Evolutionary conservation across 139 green algal species (phyloP).

Genomic region (Axilococcus clingmanii): DNA sequence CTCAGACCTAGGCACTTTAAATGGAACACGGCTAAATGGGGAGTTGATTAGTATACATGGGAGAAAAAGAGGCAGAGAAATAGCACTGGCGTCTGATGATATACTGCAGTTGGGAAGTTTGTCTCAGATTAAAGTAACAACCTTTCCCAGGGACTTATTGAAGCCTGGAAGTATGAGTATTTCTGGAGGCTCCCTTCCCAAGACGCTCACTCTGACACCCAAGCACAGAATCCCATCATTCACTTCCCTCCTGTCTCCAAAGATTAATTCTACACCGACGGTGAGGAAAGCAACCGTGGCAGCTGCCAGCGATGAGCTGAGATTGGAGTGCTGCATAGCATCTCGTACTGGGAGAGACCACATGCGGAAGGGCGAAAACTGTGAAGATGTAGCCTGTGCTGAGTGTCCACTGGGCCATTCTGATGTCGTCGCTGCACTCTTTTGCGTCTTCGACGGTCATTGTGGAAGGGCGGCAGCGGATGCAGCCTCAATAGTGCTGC

Average conservation of each 20-base stretch:
- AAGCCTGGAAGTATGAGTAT: slow-evolving; percentile 7
- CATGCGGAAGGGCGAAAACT: slow-evolving; percentile 16
- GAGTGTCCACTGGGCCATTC: slow-evolving; percentile 23
- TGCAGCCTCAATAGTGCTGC: slow-evolving; percentile 21
- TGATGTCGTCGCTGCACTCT: slow-evolving; percentile 19
- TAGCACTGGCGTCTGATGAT: slow-evolving; percentile 36
- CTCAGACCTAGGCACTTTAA: slow-evolving; percentile 58
- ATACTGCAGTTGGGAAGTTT: slow-evolving; percentile 33
- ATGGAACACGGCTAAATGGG: slow-evolving; percentile 61
- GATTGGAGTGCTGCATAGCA: slow-evolving; percentile 31
- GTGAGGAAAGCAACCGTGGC: slow-evolving; percentile 15
- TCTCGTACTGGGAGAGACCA: slow-evolving; percentile 32
- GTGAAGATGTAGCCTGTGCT: slow-evolving; percentile 27
- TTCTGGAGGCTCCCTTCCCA: slow-evolving; percentile 11
- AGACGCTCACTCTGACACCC: slow-evolving; percentile 22
- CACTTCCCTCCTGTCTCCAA: slow-evolving; percentile 21
- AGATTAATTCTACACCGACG: slow-evolving; percentile 23
- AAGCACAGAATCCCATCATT: slow-evolving; percentile 28
- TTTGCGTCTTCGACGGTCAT: slow-evolving; percentile 59
- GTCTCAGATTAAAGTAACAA: slow-evolving; percentile 29
- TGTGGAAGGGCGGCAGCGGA: slow-evolving; percentile 36
- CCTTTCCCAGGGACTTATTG: slow-evolving; percentile 26
- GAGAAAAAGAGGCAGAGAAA: slow-evolving; percentile 28
- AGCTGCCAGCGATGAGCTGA: slow-evolving; percentile 22
- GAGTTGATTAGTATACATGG: slow-evolving; percentile 39